Evolutionary conservation across 768 basidiomycete species (phyloP), one percentile per base, ranked within the genome.

Genomic region (Lactarius akahatsu): DNA sequence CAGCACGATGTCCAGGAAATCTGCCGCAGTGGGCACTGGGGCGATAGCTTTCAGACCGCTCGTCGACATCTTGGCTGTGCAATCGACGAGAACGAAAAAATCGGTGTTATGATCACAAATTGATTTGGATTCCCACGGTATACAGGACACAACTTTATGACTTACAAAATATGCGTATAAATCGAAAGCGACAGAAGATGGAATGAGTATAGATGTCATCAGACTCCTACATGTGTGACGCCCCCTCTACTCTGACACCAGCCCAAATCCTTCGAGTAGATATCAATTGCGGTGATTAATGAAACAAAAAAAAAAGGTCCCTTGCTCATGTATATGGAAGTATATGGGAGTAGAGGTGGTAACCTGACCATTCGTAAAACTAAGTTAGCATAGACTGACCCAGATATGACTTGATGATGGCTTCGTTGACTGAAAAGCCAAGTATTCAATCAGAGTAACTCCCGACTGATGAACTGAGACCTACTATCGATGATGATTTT

Each of bases 41-140:
- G 97, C 92, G 76, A 99, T 99, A 57, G 91, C 90, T 81, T 98
- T 98, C 72, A 98, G 83, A 64, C 94, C 92, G 76, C 91, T 93
- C 60, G 92, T 91, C 76, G 92, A 92, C 84, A 86, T 86, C 61
- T 75, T 76, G 4, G 32, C 3, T 11, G 28, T 41, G 38, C 36
- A 0, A 9, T 34, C 32, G 28, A 34, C 18, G 16, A n/a, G 26
- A 15, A 15, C 11, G n/a, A 52, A 15, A 26, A 52, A 52, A 52
- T 52, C 50, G 13, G 26, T 52, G 50, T 52, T 52, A 52, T 52
- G 23, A 28, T 52, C 50, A 52, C 23, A 57, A 57, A 57, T 36
- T 57, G 15, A 34, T 60, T 41, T 16, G 23, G 13, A 41, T 66
- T 66, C 65, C 61, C 65, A 61, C 60, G 65, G 59, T 63, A 58